Percentiles rank a stretch among this genome's conserved stretches.
Conservation (phyloP, 2,329 filamentous ascomycete genomes). For the Fusarium humuli region DNA sequence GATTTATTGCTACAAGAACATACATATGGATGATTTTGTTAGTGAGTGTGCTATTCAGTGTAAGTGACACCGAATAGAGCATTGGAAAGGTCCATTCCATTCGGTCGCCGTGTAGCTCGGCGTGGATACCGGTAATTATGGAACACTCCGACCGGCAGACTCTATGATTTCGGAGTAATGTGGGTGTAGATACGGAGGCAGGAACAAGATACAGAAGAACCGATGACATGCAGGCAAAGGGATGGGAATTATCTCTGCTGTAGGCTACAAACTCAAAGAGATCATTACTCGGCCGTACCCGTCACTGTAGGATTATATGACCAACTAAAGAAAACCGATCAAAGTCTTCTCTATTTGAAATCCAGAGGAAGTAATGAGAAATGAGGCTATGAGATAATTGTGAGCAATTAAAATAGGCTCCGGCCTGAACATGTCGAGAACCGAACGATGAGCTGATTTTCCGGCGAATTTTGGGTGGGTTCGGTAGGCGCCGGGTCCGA, state of each 20-base stretch:
- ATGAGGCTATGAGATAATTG: background rate
- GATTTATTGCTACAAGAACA: too few species aligned
- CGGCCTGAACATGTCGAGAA: constrained; percentile 3
- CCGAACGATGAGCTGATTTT: constrained; percentile 31
- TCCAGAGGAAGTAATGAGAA: too few species aligned
- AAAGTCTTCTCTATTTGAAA: too few species aligned
- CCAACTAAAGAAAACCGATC: too few species aligned
- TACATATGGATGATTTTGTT: too few species aligned
- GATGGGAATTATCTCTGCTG: background rate
- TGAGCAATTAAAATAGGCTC: constrained; percentile 3
- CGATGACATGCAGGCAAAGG: background rate
- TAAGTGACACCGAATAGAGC: too few species aligned
- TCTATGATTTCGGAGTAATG: background rate
- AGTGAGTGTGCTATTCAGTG: too few species aligned
- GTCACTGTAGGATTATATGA: background rate
- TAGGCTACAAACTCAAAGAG: background rate
- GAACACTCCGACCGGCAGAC: background rate
- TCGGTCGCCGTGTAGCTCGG: background rate
- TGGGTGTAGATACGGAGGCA: background rate
- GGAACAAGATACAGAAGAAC: background rate
- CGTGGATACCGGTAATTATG: background rate
- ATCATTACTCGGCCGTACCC: background rate
- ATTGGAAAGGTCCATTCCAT: background rate
- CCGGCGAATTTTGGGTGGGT: constrained; percentile 16
- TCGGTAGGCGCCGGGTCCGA: constrained; percentile 35